phyloP scores from a whole-genome alignment of 1,139 yeast species.

The Saccharomyces hybrid region DNA sequence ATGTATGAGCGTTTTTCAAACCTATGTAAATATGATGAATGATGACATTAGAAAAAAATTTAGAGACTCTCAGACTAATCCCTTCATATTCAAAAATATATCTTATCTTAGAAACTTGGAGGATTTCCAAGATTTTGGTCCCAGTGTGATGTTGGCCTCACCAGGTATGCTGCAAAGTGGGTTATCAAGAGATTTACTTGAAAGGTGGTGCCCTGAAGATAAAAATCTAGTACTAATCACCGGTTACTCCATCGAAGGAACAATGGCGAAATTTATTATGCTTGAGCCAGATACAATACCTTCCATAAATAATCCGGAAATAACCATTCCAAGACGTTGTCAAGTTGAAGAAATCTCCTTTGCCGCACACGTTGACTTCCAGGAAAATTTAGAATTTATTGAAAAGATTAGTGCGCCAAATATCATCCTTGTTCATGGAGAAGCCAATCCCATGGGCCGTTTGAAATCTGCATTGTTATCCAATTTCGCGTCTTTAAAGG shows the following conservation, averaged over 20 bases:
- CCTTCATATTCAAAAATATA: slow-evolving; percentile 82
- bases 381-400: slow-evolving; percentile 84
- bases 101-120: slow-evolving; percentile 75
- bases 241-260: slow-evolving; percentile 97
- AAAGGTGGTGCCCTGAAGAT: slow-evolving; percentile 96
- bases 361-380: slow-evolving; percentile 98
- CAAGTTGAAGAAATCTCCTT: slow-evolving; percentile 92
- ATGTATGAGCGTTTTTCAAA: slow-evolving; percentile 95
- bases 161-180: slow-evolving; percentile 99
- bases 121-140: slow-evolving; percentile 84
- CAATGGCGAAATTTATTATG: slow-evolving; percentile 85
- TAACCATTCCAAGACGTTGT: slow-evolving; percentile 77
- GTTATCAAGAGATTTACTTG: slow-evolving; percentile 80
- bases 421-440: slow-evolving; percentile 94
- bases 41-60: slow-evolving; percentile 75
- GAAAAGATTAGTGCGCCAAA: slow-evolving; percentile 79
- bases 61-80: slow-evolving; percentile 69
- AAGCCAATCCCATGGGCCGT: slow-evolving; percentile 95
- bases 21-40: slow-evolving; percentile 95
- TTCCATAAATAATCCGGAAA: slow-evolving; percentile 68
- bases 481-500: slow-evolving; percentile 72
- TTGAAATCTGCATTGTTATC: slow-evolving; percentile 85
- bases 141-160: slow-evolving; percentile 91
- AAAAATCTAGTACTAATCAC: slow-evolving; percentile 81
- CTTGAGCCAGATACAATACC: slow-evolving; percentile 88